Percentiles rank a stretch among this genome's conserved stretches.
Evolutionary conservation across 352 stramenopile species (phyloP).

Genomic region (Phytophthora foliorum): DNA sequence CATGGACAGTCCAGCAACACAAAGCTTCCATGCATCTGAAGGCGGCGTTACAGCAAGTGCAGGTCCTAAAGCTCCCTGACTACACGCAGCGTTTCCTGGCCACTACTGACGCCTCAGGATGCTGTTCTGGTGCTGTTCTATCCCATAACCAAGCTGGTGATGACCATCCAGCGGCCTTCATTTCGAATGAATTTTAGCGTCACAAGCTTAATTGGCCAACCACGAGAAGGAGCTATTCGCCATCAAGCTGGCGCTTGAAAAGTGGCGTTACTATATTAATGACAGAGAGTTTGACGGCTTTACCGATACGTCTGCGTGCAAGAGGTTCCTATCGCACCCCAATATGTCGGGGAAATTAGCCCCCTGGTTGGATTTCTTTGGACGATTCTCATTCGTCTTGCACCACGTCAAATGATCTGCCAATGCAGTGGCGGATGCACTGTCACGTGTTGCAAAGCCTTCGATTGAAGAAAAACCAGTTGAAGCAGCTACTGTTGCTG

Average conservation of each 20-base stretch:
- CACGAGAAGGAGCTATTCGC: too few relatives aligned
- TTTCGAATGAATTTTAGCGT: too few relatives aligned
- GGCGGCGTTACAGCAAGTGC: conserved; percentile 30
- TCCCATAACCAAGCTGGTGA: neutral
- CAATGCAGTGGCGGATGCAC: conserved; percentile 4
- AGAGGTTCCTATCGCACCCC: conserved; percentile 10
- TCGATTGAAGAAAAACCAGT: neutral
- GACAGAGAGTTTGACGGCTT: conserved; percentile 18
- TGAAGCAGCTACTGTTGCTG: too few relatives aligned
- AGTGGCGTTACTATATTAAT: too few relatives aligned
- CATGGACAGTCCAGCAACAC: conserved; percentile 20
- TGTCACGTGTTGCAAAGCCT: neutral
- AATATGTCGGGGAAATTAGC: conserved; percentile 10
- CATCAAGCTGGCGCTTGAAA: too few relatives aligned
- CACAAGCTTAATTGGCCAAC: too few relatives aligned
- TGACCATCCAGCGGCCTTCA: neutral
- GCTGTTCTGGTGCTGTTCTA: conserved; percentile 13
- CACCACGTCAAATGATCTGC: conserved; percentile 12
- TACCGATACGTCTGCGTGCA: conserved; percentile 9
- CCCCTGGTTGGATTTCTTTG: conserved; percentile 16
- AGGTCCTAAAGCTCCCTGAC: conserved; percentile 37
- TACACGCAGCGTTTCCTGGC: conserved; percentile 35
- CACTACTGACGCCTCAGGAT: conserved; percentile 42
- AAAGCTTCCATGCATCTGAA: conserved; percentile 32
- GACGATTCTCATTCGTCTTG: conserved; percentile 5